Evolutionary conservation across 768 basidiomycete species (phyloP).

Genomic region (Lactarius akahatsu): DNA sequence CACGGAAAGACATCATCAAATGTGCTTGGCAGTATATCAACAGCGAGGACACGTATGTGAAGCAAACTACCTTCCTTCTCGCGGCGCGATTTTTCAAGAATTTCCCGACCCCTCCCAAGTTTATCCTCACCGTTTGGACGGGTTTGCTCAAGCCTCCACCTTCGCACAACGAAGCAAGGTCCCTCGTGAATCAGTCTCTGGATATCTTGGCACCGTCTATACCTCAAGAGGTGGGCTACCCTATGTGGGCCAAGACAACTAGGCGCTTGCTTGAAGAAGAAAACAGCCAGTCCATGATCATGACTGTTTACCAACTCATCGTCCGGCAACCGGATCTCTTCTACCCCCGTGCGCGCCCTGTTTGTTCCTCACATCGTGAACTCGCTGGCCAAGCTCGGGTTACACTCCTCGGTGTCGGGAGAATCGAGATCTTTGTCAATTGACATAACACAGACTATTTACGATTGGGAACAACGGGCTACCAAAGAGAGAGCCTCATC

Average conservation of each 20-base stretch:
- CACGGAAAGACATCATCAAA: conserved; percentile 89
- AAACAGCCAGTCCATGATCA: conserved; percentile 65
- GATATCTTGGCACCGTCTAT: conserved; percentile 84
- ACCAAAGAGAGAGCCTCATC: conserved; percentile 27
- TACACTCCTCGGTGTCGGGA: conserved; percentile 62
- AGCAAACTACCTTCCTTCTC: conserved; percentile 88
- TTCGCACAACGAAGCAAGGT: conserved; percentile 66
- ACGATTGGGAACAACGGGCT: conserved; percentile 86
- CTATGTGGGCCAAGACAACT: conserved; percentile 82
- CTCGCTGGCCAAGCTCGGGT: conserved; percentile 84
- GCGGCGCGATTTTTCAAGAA: conserved; percentile 89
- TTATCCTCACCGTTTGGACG: conserved; percentile 87
- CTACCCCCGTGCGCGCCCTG: conserved; percentile 85
- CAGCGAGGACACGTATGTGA: conserved; percentile 86
- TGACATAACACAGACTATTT: conserved; percentile 89
- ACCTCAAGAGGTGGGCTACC: conserved; percentile 61
- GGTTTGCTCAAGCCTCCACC: conserved; percentile 76
- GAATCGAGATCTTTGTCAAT: conserved; percentile 87
- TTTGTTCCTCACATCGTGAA: conserved; percentile 94
- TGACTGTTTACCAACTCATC: conserved; percentile 87
- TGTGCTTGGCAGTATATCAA: conserved; percentile 88
- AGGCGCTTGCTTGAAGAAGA: conserved; percentile 88
- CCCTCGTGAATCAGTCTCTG: conserved; percentile 79
- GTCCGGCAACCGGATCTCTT: conserved; percentile 89
- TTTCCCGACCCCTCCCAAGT: conserved; percentile 87